Evolutionary conservation across 2,329 filamentous ascomycete species (phyloP).

Genomic region (Colletotrichum tamarilloi): DNA sequence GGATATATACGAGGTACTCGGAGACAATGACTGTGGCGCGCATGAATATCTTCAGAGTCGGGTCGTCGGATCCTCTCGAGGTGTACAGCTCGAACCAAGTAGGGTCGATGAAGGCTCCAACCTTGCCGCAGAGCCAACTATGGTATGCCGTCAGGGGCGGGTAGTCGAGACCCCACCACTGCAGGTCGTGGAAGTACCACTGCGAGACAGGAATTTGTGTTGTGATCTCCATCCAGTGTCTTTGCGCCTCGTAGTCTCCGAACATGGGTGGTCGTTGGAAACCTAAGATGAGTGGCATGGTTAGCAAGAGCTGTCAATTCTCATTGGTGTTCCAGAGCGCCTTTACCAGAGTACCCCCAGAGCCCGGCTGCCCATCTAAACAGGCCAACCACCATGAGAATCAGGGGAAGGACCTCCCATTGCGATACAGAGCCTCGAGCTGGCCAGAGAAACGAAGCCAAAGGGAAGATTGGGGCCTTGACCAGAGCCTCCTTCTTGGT

Average conservation of each 20-base stretch:
- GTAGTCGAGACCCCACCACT: slow-evolving; percentile 99
- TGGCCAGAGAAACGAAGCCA: slow-evolving; percentile 95
- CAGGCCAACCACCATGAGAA: slow-evolving; percentile 89
- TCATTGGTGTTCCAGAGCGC: not conserved
- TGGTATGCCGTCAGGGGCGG: slow-evolving; percentile 98
- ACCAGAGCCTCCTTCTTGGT: slow-evolving; percentile 57
- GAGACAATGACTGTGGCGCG: slow-evolving; percentile 89
- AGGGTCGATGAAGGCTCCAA: slow-evolving; percentile 83
- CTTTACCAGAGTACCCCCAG: slow-evolving; percentile 92
- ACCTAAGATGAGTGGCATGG: slow-evolving; percentile 59
- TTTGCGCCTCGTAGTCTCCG: slow-evolving; percentile 96
- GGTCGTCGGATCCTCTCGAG: slow-evolving; percentile 85
- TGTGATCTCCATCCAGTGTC: slow-evolving; percentile 99
- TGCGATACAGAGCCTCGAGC: slow-evolving; percentile 84
- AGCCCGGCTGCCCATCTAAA: slow-evolving; percentile 93
- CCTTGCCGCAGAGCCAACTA: slow-evolving; percentile 91
- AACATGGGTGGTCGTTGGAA: slow-evolving; percentile 88
- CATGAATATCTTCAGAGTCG: slow-evolving; percentile 92
- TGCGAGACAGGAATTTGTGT: slow-evolving; percentile 88
- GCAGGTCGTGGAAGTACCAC: slow-evolving; percentile 97
- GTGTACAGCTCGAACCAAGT: slow-evolving; percentile 88
- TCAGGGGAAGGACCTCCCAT: slow-evolving; percentile 91
- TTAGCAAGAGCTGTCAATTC: slow-evolving; percentile 6
- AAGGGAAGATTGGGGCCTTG: slow-evolving; percentile 81
- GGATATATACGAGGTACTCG: slow-evolving; percentile 90